Evolutionary conservation across 1,284 basidiomycete genomes (phyloP), one percentile per base, ranked within the genome.

Genomic region (Moniliophthora roreri): DNA sequence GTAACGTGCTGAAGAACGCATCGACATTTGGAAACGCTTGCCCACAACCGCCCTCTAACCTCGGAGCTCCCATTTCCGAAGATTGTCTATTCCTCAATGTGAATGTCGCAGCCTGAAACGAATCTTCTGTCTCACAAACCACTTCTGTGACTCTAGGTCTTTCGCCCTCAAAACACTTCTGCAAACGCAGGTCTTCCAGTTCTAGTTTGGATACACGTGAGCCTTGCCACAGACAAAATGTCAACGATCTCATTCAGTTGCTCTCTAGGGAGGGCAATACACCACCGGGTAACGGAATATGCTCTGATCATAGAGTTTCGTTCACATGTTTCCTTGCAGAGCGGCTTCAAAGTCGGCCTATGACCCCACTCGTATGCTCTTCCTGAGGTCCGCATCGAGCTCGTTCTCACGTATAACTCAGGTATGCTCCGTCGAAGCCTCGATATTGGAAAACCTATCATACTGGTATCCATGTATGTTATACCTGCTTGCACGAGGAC

Each of bases 1-100:
- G 60, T 4, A 48, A 32, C 4, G 66, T 57, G 0, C 52, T 80
- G 2, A 66, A 72, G 41, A 63, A 78, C 58, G 81, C 83, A 1
- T 72, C 75, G 4, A 60, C 58, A 3, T 85, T 84, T 55, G 81
- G 83, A 3, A 73, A 81, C 55, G 80, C 79, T 0, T 86, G 83
- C 61, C 79, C 81, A 13, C 84, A 85, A 56, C 71, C 69, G 5
- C 64, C 71, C 1, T 63, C 61, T 16, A n/a, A 49, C 37, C 63
- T 82, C 0, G 79, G 79, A 13, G 82, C 79, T 6, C 70, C 75
- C 1, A 68, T 78, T 10, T 69, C 67, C 4, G 84, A 85, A 62
- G 78, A 84, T 55, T 85, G 83, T 56, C 62, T 85, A 21, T 72
- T 69, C 57, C 63, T 84, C 46, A 84, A 84, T 58, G 81, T 46